These are phyloP conservation scores for Arthrocladium fulminans DNA, from an alignment of 2,329 filamentous ascomycete genomes.

Conservation along the genomic window DNA sequence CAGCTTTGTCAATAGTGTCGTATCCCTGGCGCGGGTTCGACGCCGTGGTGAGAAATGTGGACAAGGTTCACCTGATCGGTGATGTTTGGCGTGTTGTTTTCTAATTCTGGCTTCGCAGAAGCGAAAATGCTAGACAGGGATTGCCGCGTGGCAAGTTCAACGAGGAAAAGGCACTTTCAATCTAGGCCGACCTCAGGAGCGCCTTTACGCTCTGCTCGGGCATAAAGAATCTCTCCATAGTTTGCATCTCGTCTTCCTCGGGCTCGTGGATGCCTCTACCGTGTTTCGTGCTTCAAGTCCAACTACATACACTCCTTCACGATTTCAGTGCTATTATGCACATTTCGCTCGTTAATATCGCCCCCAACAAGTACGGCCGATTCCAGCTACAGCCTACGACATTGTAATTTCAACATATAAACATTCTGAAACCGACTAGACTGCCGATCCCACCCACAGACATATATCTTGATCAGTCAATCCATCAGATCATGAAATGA, in stretches of 20 bases:
- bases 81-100: no score
- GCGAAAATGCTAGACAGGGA: no score
- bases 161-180: no score
- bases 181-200: no score
- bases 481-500: slow-evolving; percentile 5
- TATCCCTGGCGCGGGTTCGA: no score
- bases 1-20: no score
- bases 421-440: neutral
- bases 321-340: neutral
- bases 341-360: neutral
- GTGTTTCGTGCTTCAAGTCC: neutral
- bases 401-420: neutral
- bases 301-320: neutral
- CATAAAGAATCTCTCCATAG: no score
- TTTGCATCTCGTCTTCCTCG: neutral
- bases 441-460: neutral
- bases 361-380: neutral
- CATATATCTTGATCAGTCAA: neutral
- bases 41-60: no score
- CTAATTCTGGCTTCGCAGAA: no score
- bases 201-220: no score
- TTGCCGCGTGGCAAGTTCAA: no score
- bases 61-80: no score
- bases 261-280: neutral
- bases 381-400: neutral